Percentiles rank a stretch among this genome's conserved stretches.
Evolutionary conservation across 176 grass and related monocot species (phyloP).

Genomic region (Ananas comosus): DNA sequence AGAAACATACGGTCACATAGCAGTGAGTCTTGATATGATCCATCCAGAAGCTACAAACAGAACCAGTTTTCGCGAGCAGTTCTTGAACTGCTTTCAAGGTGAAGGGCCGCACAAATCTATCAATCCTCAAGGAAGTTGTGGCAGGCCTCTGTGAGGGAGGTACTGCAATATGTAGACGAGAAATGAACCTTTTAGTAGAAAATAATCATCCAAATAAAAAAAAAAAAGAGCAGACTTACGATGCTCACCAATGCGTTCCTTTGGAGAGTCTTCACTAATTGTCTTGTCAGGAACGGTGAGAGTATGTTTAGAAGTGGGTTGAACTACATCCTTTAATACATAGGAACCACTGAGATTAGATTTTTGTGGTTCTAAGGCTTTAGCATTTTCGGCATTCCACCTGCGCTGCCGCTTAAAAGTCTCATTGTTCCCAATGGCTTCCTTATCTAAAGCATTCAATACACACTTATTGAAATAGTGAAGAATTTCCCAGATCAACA

Average conservation of each 20-base stretch:
- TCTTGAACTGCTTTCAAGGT: slow-evolving; percentile 96
- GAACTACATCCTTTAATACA: slow-evolving; percentile 51
- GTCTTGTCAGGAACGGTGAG: slow-evolving; percentile 67
- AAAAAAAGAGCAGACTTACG: neutral
- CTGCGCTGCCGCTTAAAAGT: slow-evolving; percentile 73
- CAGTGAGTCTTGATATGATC: slow-evolving; percentile 99
- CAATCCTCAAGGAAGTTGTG: slow-evolving; percentile 86
- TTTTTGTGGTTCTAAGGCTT: slow-evolving; percentile 45
- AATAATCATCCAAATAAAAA: neutral
- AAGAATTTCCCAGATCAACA: no score
- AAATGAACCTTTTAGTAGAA: neutral
- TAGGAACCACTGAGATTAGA: slow-evolving; percentile 34
- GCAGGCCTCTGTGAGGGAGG: slow-evolving; percentile 58
- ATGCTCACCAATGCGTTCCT: slow-evolving; percentile 69
- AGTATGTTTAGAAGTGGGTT: slow-evolving; percentile 42
- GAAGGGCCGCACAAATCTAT: slow-evolving; percentile 87
- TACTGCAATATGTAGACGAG: slow-evolving; percentile 40
- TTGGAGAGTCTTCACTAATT: slow-evolving; percentile 50
- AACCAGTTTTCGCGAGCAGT: slow-evolving; percentile 89
- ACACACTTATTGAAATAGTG: neutral
- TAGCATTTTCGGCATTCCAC: slow-evolving; percentile 55
- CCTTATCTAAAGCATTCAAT: slow-evolving; percentile 44
- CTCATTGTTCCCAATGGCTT: slow-evolving; percentile 39
- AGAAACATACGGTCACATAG: slow-evolving; percentile 81
- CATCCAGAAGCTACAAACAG: slow-evolving; percentile 91